These are phyloP conservation scores for Mitosporidium daphniae DNA, from an alignment of 371 early-diverging fungal genomes.

Conservation along the genomic window DNA sequence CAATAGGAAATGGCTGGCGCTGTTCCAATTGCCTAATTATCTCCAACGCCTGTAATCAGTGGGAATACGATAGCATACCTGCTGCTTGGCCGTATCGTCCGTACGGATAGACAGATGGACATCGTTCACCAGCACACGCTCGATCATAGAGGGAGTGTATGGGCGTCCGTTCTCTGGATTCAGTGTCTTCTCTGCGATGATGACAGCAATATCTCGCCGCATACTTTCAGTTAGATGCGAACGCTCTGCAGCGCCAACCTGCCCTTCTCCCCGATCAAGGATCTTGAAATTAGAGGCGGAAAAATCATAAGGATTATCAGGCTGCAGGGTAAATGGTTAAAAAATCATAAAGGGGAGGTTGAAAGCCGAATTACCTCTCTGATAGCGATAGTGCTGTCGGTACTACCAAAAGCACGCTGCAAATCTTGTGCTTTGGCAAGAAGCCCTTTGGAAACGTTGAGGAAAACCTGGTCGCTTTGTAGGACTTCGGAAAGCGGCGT, in stretches of 20 bases:
- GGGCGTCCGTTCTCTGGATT: slow-evolving; percentile 71
- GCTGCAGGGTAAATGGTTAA: too few relatives aligned
- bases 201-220: slow-evolving; percentile 53
- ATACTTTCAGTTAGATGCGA: slow-evolving; percentile 29
- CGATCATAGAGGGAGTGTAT: slow-evolving; percentile 74
- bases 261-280: slow-evolving; percentile 61
- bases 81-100: slow-evolving; percentile 36
- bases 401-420: slow-evolving; percentile 41
- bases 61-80: slow-evolving; percentile 6
- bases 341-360: neutral
- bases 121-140: slow-evolving; percentile 68
- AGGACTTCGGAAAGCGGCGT: slow-evolving; percentile 39
- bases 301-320: too few relatives aligned
- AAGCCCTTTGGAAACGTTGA: slow-evolving; percentile 79
- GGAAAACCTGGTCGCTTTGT: slow-evolving; percentile 54
- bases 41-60: too few relatives aligned
- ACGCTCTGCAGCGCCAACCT: slow-evolving; percentile 76
- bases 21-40: too few relatives aligned
- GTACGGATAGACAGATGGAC: slow-evolving; percentile 51
- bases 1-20: too few relatives aligned
- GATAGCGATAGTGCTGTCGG: slow-evolving; percentile 33
- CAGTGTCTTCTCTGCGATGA: slow-evolving; percentile 57
- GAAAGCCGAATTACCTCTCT: slow-evolving; percentile 16
- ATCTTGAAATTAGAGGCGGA: too few relatives aligned
- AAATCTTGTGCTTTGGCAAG: slow-evolving; percentile 53